Evolutionary conservation across 139 green algal genomes (phyloP).

Genomic region (Picochlorum sp.): DNA sequence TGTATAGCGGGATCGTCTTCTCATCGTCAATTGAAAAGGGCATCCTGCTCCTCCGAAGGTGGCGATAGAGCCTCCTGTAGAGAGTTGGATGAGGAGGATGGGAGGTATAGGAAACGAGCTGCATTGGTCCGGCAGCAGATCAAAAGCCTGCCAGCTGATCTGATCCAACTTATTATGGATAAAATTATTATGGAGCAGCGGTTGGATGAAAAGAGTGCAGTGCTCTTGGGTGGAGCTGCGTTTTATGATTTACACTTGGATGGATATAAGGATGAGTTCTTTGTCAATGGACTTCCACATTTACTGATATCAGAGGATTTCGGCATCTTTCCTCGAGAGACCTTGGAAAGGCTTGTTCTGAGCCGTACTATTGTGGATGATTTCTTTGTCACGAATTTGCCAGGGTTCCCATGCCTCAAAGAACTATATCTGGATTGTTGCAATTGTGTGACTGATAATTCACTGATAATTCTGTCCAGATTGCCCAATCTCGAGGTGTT

Average conservation of each 20-base stretch:
- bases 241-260: slow-evolving; percentile 24
- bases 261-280: not conserved
- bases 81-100: no score
- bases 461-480: slow-evolving; percentile 6
- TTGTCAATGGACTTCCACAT: not conserved
- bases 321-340: slow-evolving; percentile 4
- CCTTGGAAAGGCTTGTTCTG: slow-evolving; percentile 14
- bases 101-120: no score
- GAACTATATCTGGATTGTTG: slow-evolving; percentile 27
- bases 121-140: no score
- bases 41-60: no score
- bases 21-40: no score
- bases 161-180: slow-evolving; percentile 32
- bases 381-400: slow-evolving; percentile 7
- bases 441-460: slow-evolving; percentile 21
- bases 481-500: not conserved
- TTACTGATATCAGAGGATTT: slow-evolving; percentile 13
- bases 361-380: slow-evolving; percentile 6
- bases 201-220: slow-evolving; percentile 10
- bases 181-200: not conserved
- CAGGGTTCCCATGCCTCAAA: slow-evolving; percentile 11
- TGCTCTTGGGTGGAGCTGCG: slow-evolving; percentile 7
- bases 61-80: no score
- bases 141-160: slow-evolving; percentile 25
- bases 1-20: no score